Conservation (phyloP, 257 asterid species). For the Cinchona pubescens region DNA sequence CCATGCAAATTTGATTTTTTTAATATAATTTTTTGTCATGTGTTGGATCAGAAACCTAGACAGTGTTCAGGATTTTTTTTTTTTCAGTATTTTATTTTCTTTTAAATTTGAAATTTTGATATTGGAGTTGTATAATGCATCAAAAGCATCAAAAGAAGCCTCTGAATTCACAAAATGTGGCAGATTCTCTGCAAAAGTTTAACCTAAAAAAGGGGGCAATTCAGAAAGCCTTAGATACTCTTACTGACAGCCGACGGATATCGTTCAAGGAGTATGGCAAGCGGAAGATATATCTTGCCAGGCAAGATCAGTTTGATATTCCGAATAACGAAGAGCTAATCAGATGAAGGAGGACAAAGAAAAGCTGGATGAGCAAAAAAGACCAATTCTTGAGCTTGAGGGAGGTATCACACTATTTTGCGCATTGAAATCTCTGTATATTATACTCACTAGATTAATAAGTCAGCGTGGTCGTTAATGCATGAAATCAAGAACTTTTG, state of each 20-base stretch:
- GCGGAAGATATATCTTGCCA: constrained; percentile 89
- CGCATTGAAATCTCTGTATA: constrained; percentile 6
- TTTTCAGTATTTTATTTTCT: not conserved
- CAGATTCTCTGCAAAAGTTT: constrained; percentile 56
- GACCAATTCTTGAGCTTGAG: constrained; percentile 59
- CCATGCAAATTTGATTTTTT: too few relatives aligned
- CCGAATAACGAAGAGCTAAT: constrained; percentile 76
- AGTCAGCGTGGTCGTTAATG: not conserved
- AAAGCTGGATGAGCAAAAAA: constrained; percentile 49
- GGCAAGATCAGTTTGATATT: constrained; percentile 93
- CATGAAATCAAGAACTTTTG: not conserved
- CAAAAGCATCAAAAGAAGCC: constrained; percentile 72
- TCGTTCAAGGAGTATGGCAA: constrained; percentile 89
- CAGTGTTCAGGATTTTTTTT: not conserved
- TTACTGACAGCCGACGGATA: constrained; percentile 48
- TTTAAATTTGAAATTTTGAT: not conserved
- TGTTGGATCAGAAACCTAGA: not conserved
- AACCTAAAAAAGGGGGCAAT: constrained; percentile 54
- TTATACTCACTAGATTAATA: constrained; percentile 2
- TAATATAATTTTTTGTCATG: not conserved
- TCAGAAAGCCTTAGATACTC: constrained; percentile 53
- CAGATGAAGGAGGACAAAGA: constrained; percentile 82
- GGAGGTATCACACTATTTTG: constrained; percentile 62
- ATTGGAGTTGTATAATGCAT: constrained; percentile 22
- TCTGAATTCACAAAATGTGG: constrained; percentile 50